Conservation (phyloP, 192 early-diverging fungal genomes). For the Spinellus fusiger region DNA sequence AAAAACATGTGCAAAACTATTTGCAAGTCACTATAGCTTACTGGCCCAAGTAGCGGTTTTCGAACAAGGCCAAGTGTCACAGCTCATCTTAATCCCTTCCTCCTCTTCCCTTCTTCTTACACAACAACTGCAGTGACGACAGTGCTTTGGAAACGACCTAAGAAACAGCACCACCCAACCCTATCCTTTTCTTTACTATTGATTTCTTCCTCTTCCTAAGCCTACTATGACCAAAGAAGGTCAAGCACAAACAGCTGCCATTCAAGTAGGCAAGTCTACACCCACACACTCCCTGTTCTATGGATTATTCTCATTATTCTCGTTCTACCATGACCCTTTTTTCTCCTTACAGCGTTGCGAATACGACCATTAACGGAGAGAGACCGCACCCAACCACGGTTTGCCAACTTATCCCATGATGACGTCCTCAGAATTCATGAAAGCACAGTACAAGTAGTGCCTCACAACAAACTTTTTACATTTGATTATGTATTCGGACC, state of each 20-base stretch:
- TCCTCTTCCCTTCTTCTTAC: not conserved
- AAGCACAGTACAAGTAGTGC: conserved; percentile 22
- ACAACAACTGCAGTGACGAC: no score
- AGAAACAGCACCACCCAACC: not conserved
- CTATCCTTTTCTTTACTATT: no score
- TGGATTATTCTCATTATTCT: not conserved
- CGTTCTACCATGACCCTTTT: not conserved
- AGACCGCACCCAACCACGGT: conserved; percentile 30
- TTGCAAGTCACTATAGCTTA: no score
- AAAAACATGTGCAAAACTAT: no score
- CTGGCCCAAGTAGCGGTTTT: no score
- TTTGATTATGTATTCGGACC: conserved; percentile 34
- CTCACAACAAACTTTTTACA: conserved; percentile 26
- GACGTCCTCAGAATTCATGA: conserved; percentile 24
- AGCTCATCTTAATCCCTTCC: no score
- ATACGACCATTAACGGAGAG: conserved; percentile 25
- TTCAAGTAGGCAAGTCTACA: conserved; percentile 32
- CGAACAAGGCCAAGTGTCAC: no score
- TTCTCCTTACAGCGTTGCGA: conserved; percentile 19
- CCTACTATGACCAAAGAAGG: conserved; percentile 17
- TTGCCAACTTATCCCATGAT: conserved; percentile 23
- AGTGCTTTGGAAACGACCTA: not conserved
- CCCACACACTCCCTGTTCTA: not conserved
- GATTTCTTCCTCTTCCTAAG: conserved; percentile 7
- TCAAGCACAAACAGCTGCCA: conserved; percentile 26